phyloP scores from a whole-genome alignment of 2,329 filamentous ascomycete genomes.

The Penicillium olsonii region DNA sequence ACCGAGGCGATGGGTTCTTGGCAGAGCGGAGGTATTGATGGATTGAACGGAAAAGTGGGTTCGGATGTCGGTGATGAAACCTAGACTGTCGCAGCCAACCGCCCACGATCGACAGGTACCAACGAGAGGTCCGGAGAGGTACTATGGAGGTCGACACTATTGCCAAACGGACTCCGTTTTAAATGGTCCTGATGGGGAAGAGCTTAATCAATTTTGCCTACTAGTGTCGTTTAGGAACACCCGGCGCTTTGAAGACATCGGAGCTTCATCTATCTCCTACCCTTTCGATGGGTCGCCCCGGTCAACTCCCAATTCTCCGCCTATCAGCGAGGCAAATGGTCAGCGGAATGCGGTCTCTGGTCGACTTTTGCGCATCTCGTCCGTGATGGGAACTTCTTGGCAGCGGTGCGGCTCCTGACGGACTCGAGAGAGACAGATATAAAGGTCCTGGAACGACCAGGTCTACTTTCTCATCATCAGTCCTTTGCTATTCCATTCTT shows the following conservation, averaged over 20 bases:
- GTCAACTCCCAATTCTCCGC: slow-evolving; percentile 24
- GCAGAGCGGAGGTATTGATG: slow-evolving; percentile 15
- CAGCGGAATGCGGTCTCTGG: slow-evolving; percentile 10
- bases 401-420: slow-evolving; percentile 9
- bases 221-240: slow-evolving; percentile 9
- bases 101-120: slow-evolving; percentile 23
- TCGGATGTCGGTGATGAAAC: slow-evolving; percentile 27
- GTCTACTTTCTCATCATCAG: slow-evolving; percentile 23
- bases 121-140: slow-evolving; percentile 13
- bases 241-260: slow-evolving; percentile 13
- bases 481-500: slow-evolving; percentile 33
- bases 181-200: slow-evolving; percentile 3
- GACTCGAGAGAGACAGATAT: slow-evolving; percentile 11
- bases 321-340: slow-evolving; percentile 17
- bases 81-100: slow-evolving; percentile 29
- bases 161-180: slow-evolving; percentile 4
- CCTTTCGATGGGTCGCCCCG: slow-evolving; percentile 19
- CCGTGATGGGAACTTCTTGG: slow-evolving; percentile 19
- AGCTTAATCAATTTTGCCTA: slow-evolving; percentile 18
- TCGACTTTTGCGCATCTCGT: background rate
- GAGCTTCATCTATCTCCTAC: slow-evolving; percentile 34
- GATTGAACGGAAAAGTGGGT: background rate
- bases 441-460: slow-evolving; percentile 15
- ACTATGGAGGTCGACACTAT: background rate
- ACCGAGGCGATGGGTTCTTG: slow-evolving; percentile 14